Percentiles rank a stretch among this genome's conserved stretches.
phyloP scores from a whole-genome alignment of 305 asterid species.

The Solanum hybrid region DNA sequence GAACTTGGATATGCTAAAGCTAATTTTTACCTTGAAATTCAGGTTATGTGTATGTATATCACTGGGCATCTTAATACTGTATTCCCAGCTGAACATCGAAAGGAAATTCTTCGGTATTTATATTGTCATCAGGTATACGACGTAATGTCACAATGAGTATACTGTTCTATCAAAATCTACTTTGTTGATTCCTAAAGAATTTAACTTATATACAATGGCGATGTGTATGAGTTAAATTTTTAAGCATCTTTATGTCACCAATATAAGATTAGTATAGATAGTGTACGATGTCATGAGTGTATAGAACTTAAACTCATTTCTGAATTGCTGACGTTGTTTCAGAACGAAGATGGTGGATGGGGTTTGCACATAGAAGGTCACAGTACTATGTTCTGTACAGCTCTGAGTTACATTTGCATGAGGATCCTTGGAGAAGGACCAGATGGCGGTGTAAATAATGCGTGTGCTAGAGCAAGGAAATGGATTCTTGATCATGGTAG shows the following conservation, averaged over 20 bases:
- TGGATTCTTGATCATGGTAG: conserved; percentile 94
- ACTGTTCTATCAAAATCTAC: not conserved
- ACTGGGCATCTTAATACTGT: conserved; percentile 77
- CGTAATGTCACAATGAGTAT: not conserved
- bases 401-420: conserved; percentile 66
- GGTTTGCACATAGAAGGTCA: conserved; percentile 80
- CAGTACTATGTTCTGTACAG: conserved; percentile 77
- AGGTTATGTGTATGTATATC: conserved; percentile 74
- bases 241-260: not conserved
- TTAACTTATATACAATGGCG: not conserved
- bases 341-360: conserved; percentile 95
- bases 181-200: not conserved
- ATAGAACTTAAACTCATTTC: not conserved
- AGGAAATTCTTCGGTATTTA: conserved; percentile 73
- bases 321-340: not conserved
- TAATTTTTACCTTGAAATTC: not conserved
- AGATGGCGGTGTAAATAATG: conserved; percentile 48
- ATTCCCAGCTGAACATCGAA: conserved; percentile 61
- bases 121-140: conserved; percentile 79
- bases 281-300: not conserved
- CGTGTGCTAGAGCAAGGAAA: conserved; percentile 69
- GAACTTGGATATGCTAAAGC: not conserved
- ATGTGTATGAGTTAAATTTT: not conserved
- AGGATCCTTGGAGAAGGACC: conserved; percentile 73
- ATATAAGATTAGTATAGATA: not conserved